Evolutionary conservation across 1,284 basidiomycete species (phyloP).

Genomic region (Marasmius tenuissimus): DNA sequence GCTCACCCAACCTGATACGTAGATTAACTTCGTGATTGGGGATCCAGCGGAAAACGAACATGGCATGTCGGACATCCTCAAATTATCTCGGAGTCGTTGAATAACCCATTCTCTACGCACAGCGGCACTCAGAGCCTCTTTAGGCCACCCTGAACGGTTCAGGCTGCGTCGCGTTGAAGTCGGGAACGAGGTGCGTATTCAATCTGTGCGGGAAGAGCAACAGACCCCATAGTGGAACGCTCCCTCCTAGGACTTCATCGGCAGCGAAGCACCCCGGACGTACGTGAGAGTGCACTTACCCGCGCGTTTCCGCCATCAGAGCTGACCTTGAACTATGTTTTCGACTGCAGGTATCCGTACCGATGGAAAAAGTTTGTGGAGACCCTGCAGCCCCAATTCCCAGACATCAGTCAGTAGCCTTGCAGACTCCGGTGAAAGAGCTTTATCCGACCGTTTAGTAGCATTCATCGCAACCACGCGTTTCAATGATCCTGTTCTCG

Average conservation of each 20-base stretch:
- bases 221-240: background rate
- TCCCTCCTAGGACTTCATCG: background rate
- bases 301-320: background rate
- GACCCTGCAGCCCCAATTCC: constrained; percentile 57
- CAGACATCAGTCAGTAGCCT: constrained; percentile 55
- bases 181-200: constrained; percentile 49
- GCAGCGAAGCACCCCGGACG: background rate
- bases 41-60: constrained; percentile 36
- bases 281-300: background rate
- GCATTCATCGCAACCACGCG: constrained; percentile 63
- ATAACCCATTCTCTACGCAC: background rate
- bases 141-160: constrained; percentile 53
- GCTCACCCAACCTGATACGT: constrained; percentile 3
- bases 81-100: constrained; percentile 5
- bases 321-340: background rate
- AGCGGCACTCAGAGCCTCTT: constrained; percentile 51
- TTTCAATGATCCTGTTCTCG: constrained; percentile 46
- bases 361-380: constrained; percentile 62
- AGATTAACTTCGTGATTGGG: constrained; percentile 59
- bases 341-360: constrained; percentile 49
- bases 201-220: background rate
- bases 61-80: constrained; percentile 24
- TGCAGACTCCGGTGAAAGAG: background rate
- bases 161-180: constrained; percentile 50
- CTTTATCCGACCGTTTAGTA: constrained; percentile 21